phyloP scores from a whole-genome alignment of 169 alveolate species.

The Eimeria brunetti region DNA sequence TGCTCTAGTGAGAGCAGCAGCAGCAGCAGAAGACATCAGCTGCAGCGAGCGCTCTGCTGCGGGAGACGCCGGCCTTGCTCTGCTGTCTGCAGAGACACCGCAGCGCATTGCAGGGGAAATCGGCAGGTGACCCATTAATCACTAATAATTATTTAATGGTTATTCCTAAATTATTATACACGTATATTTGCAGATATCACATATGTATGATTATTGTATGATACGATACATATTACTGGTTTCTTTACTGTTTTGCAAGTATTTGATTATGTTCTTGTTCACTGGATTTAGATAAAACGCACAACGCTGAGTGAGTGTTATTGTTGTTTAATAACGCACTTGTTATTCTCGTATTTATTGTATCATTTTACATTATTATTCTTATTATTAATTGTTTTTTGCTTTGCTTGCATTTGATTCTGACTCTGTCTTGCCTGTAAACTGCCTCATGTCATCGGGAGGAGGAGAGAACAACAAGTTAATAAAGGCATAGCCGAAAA shows the following conservation, averaged over 20 bases:
- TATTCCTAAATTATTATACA: neutral
- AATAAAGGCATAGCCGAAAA: conserved; percentile 17
- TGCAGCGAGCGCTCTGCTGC: conserved; percentile 26
- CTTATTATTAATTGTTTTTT: too few relatives aligned
- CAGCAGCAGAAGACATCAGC: conserved; percentile 46
- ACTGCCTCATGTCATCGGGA: neutral
- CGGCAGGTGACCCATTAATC: neutral
- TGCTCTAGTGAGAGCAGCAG: conserved; percentile 8
- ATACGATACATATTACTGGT: too few relatives aligned
- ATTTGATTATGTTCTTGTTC: too few relatives aligned
- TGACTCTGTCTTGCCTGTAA: neutral
- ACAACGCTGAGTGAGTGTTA: too few relatives aligned
- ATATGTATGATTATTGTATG: too few relatives aligned
- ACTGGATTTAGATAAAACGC: too few relatives aligned
- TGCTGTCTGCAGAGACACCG: conserved; percentile 19
- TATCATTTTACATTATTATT: too few relatives aligned
- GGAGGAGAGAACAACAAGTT: conserved; percentile 28
- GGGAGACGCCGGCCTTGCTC: conserved; percentile 10
- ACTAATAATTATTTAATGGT: neutral
- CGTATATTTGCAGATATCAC: neutral
- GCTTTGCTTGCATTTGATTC: neutral
- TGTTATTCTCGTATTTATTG: too few relatives aligned
- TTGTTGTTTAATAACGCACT: too few relatives aligned
- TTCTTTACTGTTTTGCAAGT: too few relatives aligned
- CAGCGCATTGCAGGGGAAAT: neutral